Conservation (phyloP, 352 stramenopile genomes). For the Globisporangium perplexum region DNA sequence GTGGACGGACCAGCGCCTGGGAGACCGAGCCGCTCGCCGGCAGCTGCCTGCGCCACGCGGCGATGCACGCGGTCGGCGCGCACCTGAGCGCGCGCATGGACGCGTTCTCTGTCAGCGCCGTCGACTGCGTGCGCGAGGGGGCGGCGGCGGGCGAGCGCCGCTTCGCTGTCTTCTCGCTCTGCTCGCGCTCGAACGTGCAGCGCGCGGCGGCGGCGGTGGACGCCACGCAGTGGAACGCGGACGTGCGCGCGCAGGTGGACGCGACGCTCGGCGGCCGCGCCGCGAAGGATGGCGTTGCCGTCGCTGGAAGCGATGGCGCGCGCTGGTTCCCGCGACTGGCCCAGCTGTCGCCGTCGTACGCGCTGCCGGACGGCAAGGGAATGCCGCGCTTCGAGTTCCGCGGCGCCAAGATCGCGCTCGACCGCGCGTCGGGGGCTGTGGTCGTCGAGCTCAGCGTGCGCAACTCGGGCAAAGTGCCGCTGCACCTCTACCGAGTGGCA, state of each 20-base stretch:
- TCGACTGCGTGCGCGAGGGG: slow-evolving; percentile 36
- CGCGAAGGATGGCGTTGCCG: slow-evolving; percentile 11
- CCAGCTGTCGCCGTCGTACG: slow-evolving; percentile 26
- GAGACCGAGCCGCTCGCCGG: slow-evolving; percentile 3
- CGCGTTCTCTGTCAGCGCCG: slow-evolving; percentile 28
- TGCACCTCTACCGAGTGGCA: slow-evolving; percentile 40
- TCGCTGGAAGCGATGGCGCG: slow-evolving; percentile 4
- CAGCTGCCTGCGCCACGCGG: slow-evolving; percentile 27
- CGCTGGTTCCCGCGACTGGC: slow-evolving; percentile 26
- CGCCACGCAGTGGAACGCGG: slow-evolving; percentile 17
- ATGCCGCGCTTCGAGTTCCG: slow-evolving; percentile 34
- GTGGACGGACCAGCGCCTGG: slow-evolving; percentile 12
- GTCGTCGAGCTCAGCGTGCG: slow-evolving; percentile 27
- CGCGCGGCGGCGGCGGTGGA: slow-evolving; percentile 15
- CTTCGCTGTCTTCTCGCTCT: slow-evolving; percentile 30
- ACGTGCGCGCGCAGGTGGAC: slow-evolving; percentile 21
- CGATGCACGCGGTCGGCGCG: slow-evolving; percentile 26
- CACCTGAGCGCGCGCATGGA: slow-evolving; percentile 29
- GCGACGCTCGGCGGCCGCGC: slow-evolving; percentile 2
- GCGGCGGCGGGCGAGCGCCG: slow-evolving; percentile 12
- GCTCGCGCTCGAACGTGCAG: slow-evolving; percentile 38
- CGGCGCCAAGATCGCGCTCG: slow-evolving; percentile 29
- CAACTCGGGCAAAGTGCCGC: slow-evolving; percentile 37
- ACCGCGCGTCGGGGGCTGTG: slow-evolving; percentile 18
- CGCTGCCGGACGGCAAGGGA: slow-evolving; percentile 27